A percentile compares a stretch with the other conserved stretches of the same genome.
phyloP scores from a whole-genome alignment of 306 rosid species.

The Prinsepia uniflora region DNA sequence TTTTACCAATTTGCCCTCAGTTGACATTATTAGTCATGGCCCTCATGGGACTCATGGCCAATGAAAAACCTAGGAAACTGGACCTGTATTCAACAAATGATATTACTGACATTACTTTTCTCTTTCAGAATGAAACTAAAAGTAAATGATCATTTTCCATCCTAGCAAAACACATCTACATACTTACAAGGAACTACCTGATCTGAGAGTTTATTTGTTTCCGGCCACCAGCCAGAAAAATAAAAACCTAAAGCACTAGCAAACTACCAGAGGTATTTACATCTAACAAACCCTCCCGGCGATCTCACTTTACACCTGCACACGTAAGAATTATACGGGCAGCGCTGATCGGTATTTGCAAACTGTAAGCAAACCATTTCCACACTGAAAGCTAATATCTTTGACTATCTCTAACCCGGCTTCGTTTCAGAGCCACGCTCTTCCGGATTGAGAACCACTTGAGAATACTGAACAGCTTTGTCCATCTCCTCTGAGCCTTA shows the following conservation, averaged over 20 bases:
- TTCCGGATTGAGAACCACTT: conserved; percentile 67
- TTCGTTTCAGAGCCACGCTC: conserved; percentile 26
- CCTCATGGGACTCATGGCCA: too few species aligned
- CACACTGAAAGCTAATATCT: conserved; percentile 22
- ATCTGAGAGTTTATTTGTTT: conserved; percentile 21
- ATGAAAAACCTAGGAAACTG: too few species aligned
- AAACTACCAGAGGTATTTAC: conserved; percentile 45
- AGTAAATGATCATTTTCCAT: background rate
- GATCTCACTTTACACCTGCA: conserved; percentile 31
- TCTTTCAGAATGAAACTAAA: too few species aligned
- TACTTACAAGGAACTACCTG: conserved; percentile 32
- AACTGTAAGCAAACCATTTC: conserved; percentile 10
- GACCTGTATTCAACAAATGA: background rate
- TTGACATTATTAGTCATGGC: background rate
- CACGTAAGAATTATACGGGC: conserved; percentile 25
- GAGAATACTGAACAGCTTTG: conserved; percentile 66
- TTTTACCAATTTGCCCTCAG: background rate
- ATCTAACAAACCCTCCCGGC: conserved; percentile 24
- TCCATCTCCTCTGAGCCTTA: conserved; percentile 81
- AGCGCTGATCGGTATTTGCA: conserved; percentile 33
- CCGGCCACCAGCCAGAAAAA: conserved; percentile 32
- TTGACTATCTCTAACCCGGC: conserved; percentile 23
- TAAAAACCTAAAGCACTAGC: background rate
- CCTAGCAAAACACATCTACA: background rate
- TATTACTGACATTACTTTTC: conserved; percentile 26